These are phyloP conservation scores for Teratosphaeria zuluensis DNA, from an alignment of 2,329 filamentous ascomycete genomes.

Conservation along the genomic window DNA sequence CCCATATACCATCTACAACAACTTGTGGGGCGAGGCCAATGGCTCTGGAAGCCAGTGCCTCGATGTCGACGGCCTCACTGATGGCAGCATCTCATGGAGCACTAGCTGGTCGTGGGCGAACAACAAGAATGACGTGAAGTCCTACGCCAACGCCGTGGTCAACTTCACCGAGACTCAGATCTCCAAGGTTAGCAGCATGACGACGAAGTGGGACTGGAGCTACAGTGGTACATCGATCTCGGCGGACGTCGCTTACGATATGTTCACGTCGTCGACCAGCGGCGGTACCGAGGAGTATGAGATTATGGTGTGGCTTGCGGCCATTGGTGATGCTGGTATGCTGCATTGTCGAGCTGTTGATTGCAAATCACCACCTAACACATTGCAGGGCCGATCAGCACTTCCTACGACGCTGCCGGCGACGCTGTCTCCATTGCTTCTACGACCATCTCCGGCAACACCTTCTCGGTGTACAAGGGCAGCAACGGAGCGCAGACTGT, in stretches of 20 bases:
- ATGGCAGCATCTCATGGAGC: conserved; percentile 33
- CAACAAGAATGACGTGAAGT: conserved; percentile 30
- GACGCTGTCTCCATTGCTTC: neutral
- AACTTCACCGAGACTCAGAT: conserved; percentile 23
- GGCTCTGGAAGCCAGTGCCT: conserved; percentile 39
- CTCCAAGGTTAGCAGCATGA: conserved; percentile 31
- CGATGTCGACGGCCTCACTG: conserved; percentile 29
- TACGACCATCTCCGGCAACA: neutral
- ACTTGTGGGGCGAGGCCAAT: conserved; percentile 35
- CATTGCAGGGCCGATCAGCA: conserved; percentile 1
- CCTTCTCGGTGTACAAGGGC: conserved; percentile 1
- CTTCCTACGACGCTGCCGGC: conserved; percentile 1
- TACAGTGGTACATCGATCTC: conserved; percentile 42
- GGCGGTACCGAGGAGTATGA: conserved; percentile 44
- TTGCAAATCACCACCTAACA: neutral
- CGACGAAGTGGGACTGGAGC: conserved; percentile 38
- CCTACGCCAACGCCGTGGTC: conserved; percentile 34
- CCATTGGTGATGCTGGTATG: conserved; percentile 44
- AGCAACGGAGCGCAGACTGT: conserved; percentile 3
- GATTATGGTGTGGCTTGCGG: conserved; percentile 57
- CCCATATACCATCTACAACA: conserved; percentile 28
- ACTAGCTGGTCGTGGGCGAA: conserved; percentile 28
- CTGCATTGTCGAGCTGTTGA: neutral
- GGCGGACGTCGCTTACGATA: conserved; percentile 54
- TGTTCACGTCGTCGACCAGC: conserved; percentile 47